Base-by-base conservation (phyloP, 192 early-diverging fungal species). In the Backusella psychrophila region DNA sequence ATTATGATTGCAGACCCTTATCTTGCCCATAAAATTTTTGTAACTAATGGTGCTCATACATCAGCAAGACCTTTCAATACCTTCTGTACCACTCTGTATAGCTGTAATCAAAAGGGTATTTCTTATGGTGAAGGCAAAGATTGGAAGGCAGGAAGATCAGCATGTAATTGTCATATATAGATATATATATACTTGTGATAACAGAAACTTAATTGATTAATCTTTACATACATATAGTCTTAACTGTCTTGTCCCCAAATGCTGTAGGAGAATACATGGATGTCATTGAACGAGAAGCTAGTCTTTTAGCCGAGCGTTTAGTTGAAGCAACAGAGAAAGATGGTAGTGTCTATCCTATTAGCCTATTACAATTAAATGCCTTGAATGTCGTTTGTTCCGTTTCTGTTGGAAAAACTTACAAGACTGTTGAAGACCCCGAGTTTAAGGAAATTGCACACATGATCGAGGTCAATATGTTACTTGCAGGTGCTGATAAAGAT, bases 21-120 rank as follows among this genome's bases (percentile, higher is more conserved):
- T 1, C 7, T 74, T 31, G 72, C 72, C 8, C 72, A 74, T 12
- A 38, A 74, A 23, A 41, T 74, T 6, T 65, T 74, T 36, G 26
- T 41, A 4, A 56, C 9, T 1, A 21, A 65, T 19, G 72, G 72
- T 2, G 23, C 53, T n/a, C 31, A 41, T 23, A 65, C 72, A 3
- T 74, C 72, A 15, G 34, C 41, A 33, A 34, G 72, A 14, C 72
- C 72, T 6, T 44, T 36, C 29, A 33, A 42, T 29, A 65, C 56
- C 2, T 74, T 39, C 23, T 42, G 29, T 9, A 35, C 6, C 3
- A 39, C 56, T n/a, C 35, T 63, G 9, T 74, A 74, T 63, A 65
- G 72, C n/a, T 21, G 33, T 4, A 34, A 35, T 39, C 53, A 56
- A 74, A 74, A 39, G 72, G 72, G 72, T 15, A 63, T 74, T 65